These are phyloP conservation scores for Sporisorium graminicola DNA, from an alignment of 1,284 basidiomycete genomes.

Conservation along the genomic window DNA sequence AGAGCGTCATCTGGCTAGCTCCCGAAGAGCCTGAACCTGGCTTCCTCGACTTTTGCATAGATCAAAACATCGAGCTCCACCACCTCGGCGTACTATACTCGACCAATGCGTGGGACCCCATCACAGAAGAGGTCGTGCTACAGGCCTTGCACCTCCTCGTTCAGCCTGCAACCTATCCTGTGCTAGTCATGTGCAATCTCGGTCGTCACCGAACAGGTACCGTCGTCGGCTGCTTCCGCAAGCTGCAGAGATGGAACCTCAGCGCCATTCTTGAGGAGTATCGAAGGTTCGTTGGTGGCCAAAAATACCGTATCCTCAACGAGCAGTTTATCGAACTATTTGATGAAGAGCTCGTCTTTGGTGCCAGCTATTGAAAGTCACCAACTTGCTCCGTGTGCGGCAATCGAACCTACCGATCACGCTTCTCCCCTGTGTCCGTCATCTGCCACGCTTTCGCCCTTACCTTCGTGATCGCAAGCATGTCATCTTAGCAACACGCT, in stretches of 20 bases:
- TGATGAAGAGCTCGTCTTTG: conserved; percentile 73
- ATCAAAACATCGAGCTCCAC: conserved; percentile 69
- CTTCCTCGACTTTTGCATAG: conserved; percentile 67
- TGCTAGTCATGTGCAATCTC: conserved; percentile 74
- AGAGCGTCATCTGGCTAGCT: conserved; percentile 73
- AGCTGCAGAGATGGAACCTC: conserved; percentile 73
- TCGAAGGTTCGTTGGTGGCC: conserved; percentile 72
- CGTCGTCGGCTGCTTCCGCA: conserved; percentile 72
- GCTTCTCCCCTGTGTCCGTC: no score
- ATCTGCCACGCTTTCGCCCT: no score
- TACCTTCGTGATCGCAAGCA: no score
- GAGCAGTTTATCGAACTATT: conserved; percentile 75
- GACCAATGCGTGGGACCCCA: conserved; percentile 71
- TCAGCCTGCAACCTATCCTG: conserved; percentile 72
- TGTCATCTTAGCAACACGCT: no score
- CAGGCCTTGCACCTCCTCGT: conserved; percentile 73
- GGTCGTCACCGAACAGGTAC: conserved; percentile 73
- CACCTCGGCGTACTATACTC: conserved; percentile 71
- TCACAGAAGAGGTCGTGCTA: conserved; percentile 73
- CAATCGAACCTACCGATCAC: no score
- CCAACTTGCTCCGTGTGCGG: no score
- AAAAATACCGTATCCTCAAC: conserved; percentile 73
- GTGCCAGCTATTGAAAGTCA: conserved; percentile 69
- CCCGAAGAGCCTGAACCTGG: conserved; percentile 73
- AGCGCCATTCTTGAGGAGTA: conserved; percentile 74